Base-by-base conservation (phyloP, 768 basidiomycete genomes). In the Leucocoprinus leucothites region DNA sequence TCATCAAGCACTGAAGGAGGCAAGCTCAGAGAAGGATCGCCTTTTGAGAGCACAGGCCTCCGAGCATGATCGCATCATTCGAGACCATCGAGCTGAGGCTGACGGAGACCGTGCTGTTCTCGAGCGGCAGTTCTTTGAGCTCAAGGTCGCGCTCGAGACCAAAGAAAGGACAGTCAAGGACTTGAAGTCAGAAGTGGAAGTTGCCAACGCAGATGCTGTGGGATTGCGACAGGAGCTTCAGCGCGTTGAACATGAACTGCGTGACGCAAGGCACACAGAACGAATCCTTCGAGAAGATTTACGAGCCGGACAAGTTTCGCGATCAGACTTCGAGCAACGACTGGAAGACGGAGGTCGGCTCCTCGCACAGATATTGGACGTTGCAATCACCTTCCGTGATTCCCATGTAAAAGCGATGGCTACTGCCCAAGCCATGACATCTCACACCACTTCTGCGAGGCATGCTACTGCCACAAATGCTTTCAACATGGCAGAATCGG, bases 71-170 rank as follows among this genome's bases (percentile, higher is more conserved):
- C 73, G 78, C 19, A 75, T 78, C 47, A 83, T 97, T 58, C 82
- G 92, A 1, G 94, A 97, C 66, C 90, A 94, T 62, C 87, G 89
- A 52, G 89, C 89, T 2, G 95, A 98, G 68, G 91, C 94, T 13
- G 93, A 97, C 63, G 91, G 94, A 1, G 94, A 98, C 67, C 82
- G 93, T 7, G 94, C 94, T 0, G 92, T 96, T 13, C 75, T 97
- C 44, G 94, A 97, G 69, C 85, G 94, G 48, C 89, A 94, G 67
- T 86, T 89, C 65, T 83, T 81, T 38, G 89, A 91, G 65, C 71
- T 91, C 35, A 79, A 81, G 60, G 82, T 82, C 1, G 75, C 77
- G 7, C 70, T 87, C 48, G 89, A 87, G 53, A 75, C 79, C 55
- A 74, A 78, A 13, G 80, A 83, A 51, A 77, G 79, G 9, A 81